Percentiles rank a stretch among this genome's conserved stretches.
phyloP scores from a whole-genome alignment of 352 stramenopile genomes.

The Phytophthora parvispora region DNA sequence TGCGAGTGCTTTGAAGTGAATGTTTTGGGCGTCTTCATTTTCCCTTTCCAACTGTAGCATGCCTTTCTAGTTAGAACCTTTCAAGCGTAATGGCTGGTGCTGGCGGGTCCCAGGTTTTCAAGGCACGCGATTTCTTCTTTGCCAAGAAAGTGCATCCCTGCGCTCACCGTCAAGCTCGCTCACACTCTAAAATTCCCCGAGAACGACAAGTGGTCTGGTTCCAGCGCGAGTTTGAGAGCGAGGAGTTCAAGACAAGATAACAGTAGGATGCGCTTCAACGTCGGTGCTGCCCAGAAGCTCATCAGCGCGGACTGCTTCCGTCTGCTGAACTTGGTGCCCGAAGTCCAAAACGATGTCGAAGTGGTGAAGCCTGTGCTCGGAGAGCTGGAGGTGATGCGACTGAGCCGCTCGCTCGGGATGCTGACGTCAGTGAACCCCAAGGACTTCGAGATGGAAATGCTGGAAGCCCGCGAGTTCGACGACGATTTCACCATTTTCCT shows the following conservation, averaged over 20 bases:
- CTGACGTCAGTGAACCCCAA: slow-evolving; percentile 51
- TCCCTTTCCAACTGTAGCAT: neutral
- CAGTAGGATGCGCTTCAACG: slow-evolving; percentile 21
- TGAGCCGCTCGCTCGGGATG: slow-evolving; percentile 67
- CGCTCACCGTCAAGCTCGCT: too few relatives aligned
- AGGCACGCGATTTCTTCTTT: slow-evolving; percentile 2
- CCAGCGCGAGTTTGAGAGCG: too few relatives aligned
- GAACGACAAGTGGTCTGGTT: slow-evolving; percentile 24
- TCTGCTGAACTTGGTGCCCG: slow-evolving; percentile 56
- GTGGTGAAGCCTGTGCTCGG: slow-evolving; percentile 76
- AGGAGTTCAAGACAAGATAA: neutral
- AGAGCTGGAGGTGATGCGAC: slow-evolving; percentile 74
- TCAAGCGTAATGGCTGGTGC: neutral
- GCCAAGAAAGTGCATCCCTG: too few relatives aligned
- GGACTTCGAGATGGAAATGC: slow-evolving; percentile 68
- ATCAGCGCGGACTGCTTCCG: slow-evolving; percentile 60
- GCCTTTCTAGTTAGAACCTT: neutral
- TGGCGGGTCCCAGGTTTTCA: slow-evolving; percentile 12
- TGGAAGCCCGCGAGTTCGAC: slow-evolving; percentile 68
- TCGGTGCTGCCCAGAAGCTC: slow-evolving; percentile 23
- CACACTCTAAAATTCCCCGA: slow-evolving; percentile 20
- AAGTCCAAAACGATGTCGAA: slow-evolving; percentile 76
- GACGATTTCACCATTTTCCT: slow-evolving; percentile 73
- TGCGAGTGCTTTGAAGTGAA: neutral
- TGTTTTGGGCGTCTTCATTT: too few relatives aligned